A percentile compares a stretch with the other conserved stretches of the same genome.
Conservation (phyloP, 208 protist species). For the Vickermania spadyakhi region DNA sequence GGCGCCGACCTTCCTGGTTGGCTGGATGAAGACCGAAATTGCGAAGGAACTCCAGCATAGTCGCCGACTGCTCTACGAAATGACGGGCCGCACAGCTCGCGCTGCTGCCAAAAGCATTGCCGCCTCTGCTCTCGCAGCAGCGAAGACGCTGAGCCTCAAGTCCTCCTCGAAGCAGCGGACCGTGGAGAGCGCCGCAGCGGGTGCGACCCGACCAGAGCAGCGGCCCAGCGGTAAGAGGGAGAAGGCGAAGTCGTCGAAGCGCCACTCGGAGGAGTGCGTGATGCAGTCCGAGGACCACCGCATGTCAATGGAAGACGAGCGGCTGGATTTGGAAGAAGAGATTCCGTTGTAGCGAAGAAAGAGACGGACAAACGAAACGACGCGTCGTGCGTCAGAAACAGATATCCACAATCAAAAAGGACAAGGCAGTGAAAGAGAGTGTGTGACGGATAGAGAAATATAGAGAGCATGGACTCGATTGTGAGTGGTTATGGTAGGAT, state of each 20-base stretch:
- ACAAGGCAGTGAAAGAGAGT: too few species aligned
- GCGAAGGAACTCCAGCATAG: slow-evolving; percentile 59
- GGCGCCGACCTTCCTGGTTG: slow-evolving; percentile 78
- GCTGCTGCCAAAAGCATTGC: not conserved
- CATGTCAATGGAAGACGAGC: not conserved
- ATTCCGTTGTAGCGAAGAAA: too few species aligned
- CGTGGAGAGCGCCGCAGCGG: not conserved
- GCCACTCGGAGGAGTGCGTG: not conserved
- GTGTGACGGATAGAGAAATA: too few species aligned
- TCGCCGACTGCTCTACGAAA: slow-evolving; percentile 56
- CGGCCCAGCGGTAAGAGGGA: not conserved
- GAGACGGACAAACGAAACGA: too few species aligned
- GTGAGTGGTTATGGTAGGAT: too few species aligned
- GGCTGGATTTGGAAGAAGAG: not conserved
- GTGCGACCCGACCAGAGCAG: not conserved
- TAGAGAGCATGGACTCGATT: too few species aligned
- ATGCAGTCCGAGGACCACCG: not conserved
- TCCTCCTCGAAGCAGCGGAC: not conserved
- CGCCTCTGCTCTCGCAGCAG: not conserved
- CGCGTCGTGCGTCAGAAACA: too few species aligned
- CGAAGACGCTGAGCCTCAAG: too few species aligned
- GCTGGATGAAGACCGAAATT: slow-evolving; percentile 77
- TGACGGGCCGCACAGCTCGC: not conserved
- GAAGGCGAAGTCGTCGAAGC: not conserved
- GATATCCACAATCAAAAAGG: too few species aligned